Conservation (phyloP, 768 basidiomycete genomes). For the Lyophyllum semitale region DNA sequence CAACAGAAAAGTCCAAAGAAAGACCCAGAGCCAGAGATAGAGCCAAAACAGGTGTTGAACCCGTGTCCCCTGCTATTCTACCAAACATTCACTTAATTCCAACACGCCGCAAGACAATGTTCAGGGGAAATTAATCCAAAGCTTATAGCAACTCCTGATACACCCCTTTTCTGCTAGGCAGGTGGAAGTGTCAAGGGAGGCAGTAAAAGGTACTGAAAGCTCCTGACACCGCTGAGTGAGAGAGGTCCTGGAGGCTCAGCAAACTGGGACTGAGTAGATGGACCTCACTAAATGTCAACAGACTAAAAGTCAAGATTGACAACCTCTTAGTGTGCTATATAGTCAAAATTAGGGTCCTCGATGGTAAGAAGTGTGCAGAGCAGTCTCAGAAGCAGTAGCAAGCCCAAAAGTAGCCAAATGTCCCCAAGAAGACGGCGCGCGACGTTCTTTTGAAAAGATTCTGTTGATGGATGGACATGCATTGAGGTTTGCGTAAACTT, state of each 20-base stretch:
- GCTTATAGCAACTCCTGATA: background rate
- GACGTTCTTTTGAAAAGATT: too few species aligned
- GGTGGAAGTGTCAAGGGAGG: too few species aligned
- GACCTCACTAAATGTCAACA: slow-evolving; percentile 6
- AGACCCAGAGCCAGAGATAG: background rate
- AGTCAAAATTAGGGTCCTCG: background rate
- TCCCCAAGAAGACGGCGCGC: too few species aligned
- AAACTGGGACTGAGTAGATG: slow-evolving; percentile 3
- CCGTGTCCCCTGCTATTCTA: background rate
- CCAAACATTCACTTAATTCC: background rate
- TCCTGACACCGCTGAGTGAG: slow-evolving; percentile 4
- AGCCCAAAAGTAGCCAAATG: too few species aligned
- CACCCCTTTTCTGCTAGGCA: too few species aligned
- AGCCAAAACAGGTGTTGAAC: slow-evolving; percentile 11
- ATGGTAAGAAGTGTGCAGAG: too few species aligned
- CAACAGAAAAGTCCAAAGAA: too few species aligned
- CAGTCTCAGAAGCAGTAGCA: too few species aligned
- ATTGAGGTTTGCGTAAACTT: background rate
- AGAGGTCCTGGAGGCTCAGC: slow-evolving; percentile 4
- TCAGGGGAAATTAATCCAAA: background rate
- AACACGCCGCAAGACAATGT: background rate
- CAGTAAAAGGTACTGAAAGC: background rate
- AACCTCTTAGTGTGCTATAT: slow-evolving; percentile 6
- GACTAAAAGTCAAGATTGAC: background rate
- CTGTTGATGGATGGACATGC: too few species aligned